phyloP scores from a whole-genome alignment of 106 monocot species.

The Phalaenopsis aphrodite region DNA sequence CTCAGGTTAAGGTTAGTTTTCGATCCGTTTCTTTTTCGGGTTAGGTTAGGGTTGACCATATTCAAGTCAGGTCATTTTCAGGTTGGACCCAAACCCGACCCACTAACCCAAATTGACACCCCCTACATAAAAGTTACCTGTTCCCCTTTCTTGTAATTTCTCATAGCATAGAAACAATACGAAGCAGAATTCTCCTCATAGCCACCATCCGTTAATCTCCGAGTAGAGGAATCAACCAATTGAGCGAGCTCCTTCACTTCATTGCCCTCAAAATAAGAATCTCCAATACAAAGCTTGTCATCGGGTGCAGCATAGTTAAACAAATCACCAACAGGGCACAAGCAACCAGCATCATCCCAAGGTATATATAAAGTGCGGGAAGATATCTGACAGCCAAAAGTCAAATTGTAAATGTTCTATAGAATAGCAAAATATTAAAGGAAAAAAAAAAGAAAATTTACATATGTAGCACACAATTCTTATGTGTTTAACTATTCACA shows the following conservation, averaged over 20 bases:
- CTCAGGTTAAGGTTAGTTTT: too few species aligned
- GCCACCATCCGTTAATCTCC: slow-evolving; percentile 84
- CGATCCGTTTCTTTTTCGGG: too few species aligned
- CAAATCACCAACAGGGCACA: slow-evolving; percentile 93
- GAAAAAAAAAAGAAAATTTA: neutral
- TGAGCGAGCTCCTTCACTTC: slow-evolving; percentile 11
- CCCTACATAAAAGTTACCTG: slow-evolving; percentile 36
- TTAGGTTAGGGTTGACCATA: too few species aligned
- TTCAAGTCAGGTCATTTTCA: too few species aligned
- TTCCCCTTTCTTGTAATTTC: slow-evolving; percentile 56
- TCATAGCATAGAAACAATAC: slow-evolving; percentile 92
- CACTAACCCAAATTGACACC: too few species aligned
- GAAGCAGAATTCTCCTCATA: slow-evolving; percentile 52
- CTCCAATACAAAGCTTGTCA: slow-evolving; percentile 19
- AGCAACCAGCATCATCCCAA: slow-evolving; percentile 88
- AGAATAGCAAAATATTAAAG: neutral
- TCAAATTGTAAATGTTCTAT: neutral
- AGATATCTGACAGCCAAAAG: slow-evolving; percentile 42
- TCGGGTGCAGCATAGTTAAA: slow-evolving; percentile 95
- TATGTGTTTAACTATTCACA: too few species aligned
- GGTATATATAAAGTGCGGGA: slow-evolving; percentile 91
- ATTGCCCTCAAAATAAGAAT: slow-evolving; percentile 2
- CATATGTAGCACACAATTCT: too few species aligned
- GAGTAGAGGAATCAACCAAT: slow-evolving; percentile 15
- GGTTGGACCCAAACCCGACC: too few species aligned